Base-by-base conservation (phyloP, 164 flowering plant genomes). In the Nymphaea thermarum region DNA sequence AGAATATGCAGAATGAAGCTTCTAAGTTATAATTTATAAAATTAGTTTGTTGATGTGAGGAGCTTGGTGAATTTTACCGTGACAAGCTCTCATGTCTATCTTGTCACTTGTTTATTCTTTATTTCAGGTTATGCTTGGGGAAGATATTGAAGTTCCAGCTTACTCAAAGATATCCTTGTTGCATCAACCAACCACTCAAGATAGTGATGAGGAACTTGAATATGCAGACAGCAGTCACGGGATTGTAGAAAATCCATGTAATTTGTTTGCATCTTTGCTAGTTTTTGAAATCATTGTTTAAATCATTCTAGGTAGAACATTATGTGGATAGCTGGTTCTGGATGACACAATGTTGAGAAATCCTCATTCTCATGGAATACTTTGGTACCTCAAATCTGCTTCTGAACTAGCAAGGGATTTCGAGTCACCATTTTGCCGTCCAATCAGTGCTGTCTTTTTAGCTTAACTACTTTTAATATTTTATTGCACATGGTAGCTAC, bases 171-270 rank as follows among this genome's bases (percentile, higher is more conserved):
- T 94, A 45, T 94, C 99, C 45, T 76, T 91, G 69, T 80, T 77
- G 74, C 87, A 82, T 66, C 95, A 94, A 63, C 98, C 99, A 57
- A 84, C 74, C 43, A 79, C 79, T 59, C 80, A 87, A 80, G 99
- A 94, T 69, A 94, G 99, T 72, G 99, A 94, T 72, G 99, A 94
- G 70, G 99, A 94, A 80, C 86, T 94, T 73, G 99, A 91, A 74
- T 94, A 90, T 82, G 97, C 96, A 75, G 99, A 91, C 65, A 81
- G 77, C 73, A 82, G 77, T 71, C 80, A 82, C 77, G 93, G 81
- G 18, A 70, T 67, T 45, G 67, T 71, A 5, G 89, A 84, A 45
- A 68, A 51, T 73, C 66, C 82, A 71, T 72, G 95, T 89, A 82
- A 67, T 74, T 42, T 77, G 65, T 70, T 62, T 42, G 41, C 66